Evolutionary conservation across 768 basidiomycete genomes (phyloP).

Genomic region (Kwoniella heveanensis): DNA sequence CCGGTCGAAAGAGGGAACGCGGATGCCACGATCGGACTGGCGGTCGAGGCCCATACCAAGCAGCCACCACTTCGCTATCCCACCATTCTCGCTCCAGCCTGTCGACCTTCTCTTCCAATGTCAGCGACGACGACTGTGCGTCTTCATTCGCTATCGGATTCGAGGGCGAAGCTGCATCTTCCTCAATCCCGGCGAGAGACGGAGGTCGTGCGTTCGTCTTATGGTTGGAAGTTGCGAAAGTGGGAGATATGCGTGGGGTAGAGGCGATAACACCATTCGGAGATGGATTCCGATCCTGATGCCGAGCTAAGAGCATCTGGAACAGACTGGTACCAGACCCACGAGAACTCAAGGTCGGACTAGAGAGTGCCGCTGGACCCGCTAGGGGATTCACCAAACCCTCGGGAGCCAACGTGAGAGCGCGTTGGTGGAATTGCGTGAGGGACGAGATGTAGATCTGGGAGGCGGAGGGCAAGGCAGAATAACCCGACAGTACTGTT

Average conservation of each 20-base stretch:
- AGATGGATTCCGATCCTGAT: background rate
- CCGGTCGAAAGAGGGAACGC: no score
- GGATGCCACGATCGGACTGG: no score
- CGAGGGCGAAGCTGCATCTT: background rate
- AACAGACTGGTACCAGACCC: background rate
- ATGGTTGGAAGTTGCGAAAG: no score
- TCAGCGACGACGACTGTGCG: no score
- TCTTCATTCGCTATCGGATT: background rate
- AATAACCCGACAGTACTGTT: background rate
- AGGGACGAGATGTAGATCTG: background rate
- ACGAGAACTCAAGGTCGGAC: background rate
- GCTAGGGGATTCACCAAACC: background rate
- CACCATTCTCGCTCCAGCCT: constrained; percentile 42
- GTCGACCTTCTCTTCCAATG: constrained; percentile 18
- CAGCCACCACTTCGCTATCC: constrained; percentile 36
- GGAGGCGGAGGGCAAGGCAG: background rate
- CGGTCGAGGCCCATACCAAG: constrained; percentile 44
- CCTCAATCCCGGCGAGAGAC: background rate
- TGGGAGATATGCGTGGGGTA: no score
- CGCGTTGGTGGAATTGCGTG: background rate
- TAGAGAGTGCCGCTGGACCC: background rate
- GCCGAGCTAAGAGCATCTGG: background rate
- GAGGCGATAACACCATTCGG: background rate
- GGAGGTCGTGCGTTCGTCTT: background rate
- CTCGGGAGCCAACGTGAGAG: background rate